Evolutionary conservation across 1,284 basidiomycete genomes (phyloP), one percentile per base, ranked within the genome.

Genomic region (Microbotryum silenes-acaulis): DNA sequence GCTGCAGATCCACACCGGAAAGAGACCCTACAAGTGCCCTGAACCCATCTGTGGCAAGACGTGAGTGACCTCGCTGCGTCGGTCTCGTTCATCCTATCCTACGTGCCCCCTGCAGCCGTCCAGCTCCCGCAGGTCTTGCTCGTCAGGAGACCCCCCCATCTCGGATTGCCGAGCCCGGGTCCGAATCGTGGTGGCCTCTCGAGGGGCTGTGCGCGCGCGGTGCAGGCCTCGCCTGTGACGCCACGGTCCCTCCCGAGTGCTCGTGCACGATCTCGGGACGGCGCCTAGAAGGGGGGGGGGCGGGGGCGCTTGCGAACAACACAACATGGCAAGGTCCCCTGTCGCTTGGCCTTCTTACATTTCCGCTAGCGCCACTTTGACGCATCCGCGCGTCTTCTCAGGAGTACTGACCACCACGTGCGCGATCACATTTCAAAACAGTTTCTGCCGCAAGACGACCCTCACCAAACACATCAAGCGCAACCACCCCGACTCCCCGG

Each of bases 391-490:
- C 47, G 18, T 16, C 8, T 47, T 27, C 46, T 50, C 29, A 31
- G 37, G 37, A 1, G 37, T 18, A 18, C 37, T 42, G 37, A 42
- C 37, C 37, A 42, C 37, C 37, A 16, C 16, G 23, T 37, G 16
- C 14, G n/a, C 50, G 33, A 31, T 56, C 55, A 33, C 54, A 54
- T 46, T 45, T 45, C 70, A 64, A 54, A 59, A 51, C 51, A 71
- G 67, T 23, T 75, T 75, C 69, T 75, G 74, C 64, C 74, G 77
- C 57, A 77, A 77, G 56, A 78, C 77, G 47, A 78, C 77, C 7
- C 72, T 78, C 51, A 76, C 75, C 46, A 77, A 77, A 64, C 77
- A 78, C 62, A 70, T 74, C 51, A 70, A 71, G 23, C 72, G 74
- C n/a, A 70, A 75, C 46, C 77, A 77, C 59, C 65, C 62, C 20